Conservation (phyloP, 2,329 filamentous ascomycete genomes). For the Ophiocordyceps camponoti-floridani region DNA sequence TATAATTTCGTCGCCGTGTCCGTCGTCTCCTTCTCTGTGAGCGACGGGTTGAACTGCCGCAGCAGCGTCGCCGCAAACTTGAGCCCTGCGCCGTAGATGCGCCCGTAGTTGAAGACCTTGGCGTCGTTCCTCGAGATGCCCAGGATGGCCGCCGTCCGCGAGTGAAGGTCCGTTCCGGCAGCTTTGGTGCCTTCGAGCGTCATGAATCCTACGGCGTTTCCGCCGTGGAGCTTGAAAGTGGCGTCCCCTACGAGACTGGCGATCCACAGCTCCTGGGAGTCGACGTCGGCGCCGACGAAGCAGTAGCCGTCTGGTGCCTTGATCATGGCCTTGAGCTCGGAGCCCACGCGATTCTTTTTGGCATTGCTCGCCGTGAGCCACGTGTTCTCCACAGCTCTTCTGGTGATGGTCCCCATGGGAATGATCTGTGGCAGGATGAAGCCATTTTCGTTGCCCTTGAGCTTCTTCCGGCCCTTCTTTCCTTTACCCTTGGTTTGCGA, state of each 20-base stretch:
- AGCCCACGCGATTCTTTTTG: constrained; percentile 88
- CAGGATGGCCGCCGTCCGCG: constrained; percentile 76
- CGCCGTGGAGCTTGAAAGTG: constrained; percentile 85
- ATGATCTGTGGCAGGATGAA: constrained; percentile 93
- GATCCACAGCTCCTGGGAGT: constrained; percentile 96
- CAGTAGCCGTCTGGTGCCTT: constrained; percentile 76
- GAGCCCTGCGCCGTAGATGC: constrained; percentile 93
- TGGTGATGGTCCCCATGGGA: constrained; percentile 94
- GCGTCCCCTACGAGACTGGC: constrained; percentile 88
- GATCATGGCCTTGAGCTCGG: constrained; percentile 94
- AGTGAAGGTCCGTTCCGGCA: constrained; percentile 85
- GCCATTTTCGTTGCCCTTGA: constrained; percentile 16
- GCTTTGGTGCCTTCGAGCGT: constrained; percentile 91
- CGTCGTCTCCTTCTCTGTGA: constrained; percentile 64
- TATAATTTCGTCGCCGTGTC: constrained; percentile 68
- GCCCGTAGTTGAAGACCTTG: constrained; percentile 97
- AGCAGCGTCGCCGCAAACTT: constrained; percentile 84
- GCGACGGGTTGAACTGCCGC: constrained; percentile 75
- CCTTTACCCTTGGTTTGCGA: neutral
- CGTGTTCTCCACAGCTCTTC: constrained; percentile 88
- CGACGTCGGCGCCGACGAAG: constrained; percentile 93
- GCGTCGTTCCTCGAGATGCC: constrained; percentile 91
- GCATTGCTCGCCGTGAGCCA: constrained; percentile 98
- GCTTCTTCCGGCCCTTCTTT: constrained; percentile 1
- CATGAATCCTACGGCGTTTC: constrained; percentile 98